Conservation (phyloP, 2,329 filamentous ascomycete genomes). For the Pezicula radicicola region DNA sequence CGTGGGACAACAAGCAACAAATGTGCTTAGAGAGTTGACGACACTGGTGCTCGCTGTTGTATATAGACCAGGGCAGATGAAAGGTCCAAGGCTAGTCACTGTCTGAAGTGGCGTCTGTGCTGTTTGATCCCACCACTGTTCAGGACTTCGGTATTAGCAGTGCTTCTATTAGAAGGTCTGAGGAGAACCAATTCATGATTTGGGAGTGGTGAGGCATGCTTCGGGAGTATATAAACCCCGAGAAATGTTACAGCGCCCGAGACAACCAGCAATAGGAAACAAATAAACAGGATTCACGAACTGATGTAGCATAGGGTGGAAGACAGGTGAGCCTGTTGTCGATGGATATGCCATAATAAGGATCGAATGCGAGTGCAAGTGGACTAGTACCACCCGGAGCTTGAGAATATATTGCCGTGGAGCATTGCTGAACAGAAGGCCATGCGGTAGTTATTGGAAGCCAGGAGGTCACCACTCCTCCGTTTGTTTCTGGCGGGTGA, state of each 20-base stretch:
- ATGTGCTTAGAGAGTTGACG: slow-evolving; percentile 1
- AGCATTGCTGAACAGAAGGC: slow-evolving; percentile 1
- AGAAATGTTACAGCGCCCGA: too few species aligned
- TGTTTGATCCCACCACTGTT: slow-evolving; percentile 3
- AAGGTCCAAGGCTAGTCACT: slow-evolving; percentile 1
- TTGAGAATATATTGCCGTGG: not conserved
- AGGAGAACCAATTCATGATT: too few species aligned
- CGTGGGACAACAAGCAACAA: slow-evolving; percentile 7
- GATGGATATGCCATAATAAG: slow-evolving; percentile 3
- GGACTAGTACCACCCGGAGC: not conserved
- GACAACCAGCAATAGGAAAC: too few species aligned
- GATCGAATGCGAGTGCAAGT: slow-evolving; percentile 5
- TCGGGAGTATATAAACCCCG: too few species aligned
- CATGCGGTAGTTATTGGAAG: slow-evolving; percentile 5
- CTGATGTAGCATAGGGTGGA: slow-evolving; percentile 2
- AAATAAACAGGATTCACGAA: too few species aligned
- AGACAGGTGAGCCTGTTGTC: slow-evolving; percentile 3
- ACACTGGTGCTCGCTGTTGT: slow-evolving; percentile 4
- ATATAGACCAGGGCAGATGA: slow-evolving; percentile 1
- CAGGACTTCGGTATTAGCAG: too few species aligned
- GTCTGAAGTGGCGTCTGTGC: not conserved
- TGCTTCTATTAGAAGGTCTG: too few species aligned
- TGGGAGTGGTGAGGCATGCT: too few species aligned
- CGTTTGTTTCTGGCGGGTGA: slow-evolving; percentile 1
- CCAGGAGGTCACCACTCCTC: slow-evolving; percentile 5